Evolutionary conservation across 352 stramenopile species (phyloP), one percentile per base, ranked within the genome.

Genomic region (Aphanomyces cochlioides): DNA sequence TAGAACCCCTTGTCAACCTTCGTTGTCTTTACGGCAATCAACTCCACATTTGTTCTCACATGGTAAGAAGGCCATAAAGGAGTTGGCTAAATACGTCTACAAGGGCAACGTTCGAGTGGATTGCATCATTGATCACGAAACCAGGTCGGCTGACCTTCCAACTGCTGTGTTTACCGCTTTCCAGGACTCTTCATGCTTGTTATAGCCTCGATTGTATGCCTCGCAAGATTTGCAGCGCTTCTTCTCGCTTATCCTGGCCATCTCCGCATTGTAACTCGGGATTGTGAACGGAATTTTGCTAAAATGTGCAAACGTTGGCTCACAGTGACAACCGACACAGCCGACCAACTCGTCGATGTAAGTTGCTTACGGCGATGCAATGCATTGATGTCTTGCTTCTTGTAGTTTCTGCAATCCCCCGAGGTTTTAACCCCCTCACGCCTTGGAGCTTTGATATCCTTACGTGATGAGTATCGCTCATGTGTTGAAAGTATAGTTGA

Each of bases 201-300:
- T 6, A n/a, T 77, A 6, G 48, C 80, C 1, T 50, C 65, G 3
- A 34, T 82, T 2, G 59, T 85, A 37, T 61, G 75, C 4, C 73
- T n/a, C 2, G 65, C 89, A 17, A 84, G 83, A 53, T 76, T 78
- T 3, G 68, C 92, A 15, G 77, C 82, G 34, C 83, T 80, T 21
- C 73, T 89, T 40, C 77, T 93, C 66, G 79, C 80, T 41, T 95
- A 84, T 57, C 87, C 87, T 0, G 87, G 87, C 1, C 87, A 95
- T 43, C 71, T 95, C 34, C 73, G 77, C 34, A 74, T 95, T 39
- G 85, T 95, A 40, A 87, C 89, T 48, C 80, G 87, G 57, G 87
- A 95, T 63, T 85, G 85, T 0, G 87, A 95, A 70, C 77, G 77
- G 69, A 93, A 80, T 56, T 95, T 92, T 36, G 82, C 84, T 53